phyloP scores from a whole-genome alignment of 2,329 filamentous ascomycete genomes.

The Teratosphaeria epicoccoides region DNA sequence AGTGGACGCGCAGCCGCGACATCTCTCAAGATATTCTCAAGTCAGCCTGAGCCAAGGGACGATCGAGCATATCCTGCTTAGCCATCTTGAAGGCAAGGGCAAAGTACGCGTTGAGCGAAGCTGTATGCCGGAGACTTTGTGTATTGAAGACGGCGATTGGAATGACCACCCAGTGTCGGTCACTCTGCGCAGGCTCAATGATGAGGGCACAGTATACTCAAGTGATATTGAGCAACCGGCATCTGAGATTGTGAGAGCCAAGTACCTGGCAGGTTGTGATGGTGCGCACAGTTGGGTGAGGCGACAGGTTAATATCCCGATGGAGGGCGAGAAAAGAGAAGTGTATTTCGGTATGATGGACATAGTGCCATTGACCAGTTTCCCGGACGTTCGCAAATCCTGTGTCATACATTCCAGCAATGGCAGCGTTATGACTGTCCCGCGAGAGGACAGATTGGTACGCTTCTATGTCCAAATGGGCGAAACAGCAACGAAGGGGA shows the following conservation, averaged over 20 bases:
- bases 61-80: constrained; percentile 46
- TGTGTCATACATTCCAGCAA: constrained; percentile 59
- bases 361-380: constrained; percentile 19
- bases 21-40: constrained; percentile 52
- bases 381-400: constrained; percentile 65
- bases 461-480: constrained; percentile 18
- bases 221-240: constrained; percentile 26
- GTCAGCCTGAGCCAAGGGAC: constrained; percentile 58
- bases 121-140: constrained; percentile 41
- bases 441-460: constrained; percentile 41
- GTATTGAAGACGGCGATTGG: neutral
- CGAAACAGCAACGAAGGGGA: constrained; percentile 34
- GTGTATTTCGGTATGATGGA: constrained; percentile 24
- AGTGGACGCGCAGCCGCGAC: neutral
- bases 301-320: constrained; percentile 27
- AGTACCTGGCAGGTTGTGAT: constrained; percentile 62
- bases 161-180: constrained; percentile 42
- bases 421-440: constrained; percentile 68
- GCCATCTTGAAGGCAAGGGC: constrained; percentile 33
- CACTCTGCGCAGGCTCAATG: constrained; percentile 30
- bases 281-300: constrained; percentile 62
- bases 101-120: constrained; percentile 50
- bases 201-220: constrained; percentile 46
- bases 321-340: constrained; percentile 21
- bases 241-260: constrained; percentile 39